These are phyloP conservation scores for Scopulariopsis brevicaulis DNA, from an alignment of 2,329 filamentous ascomycete species.

Conservation along the genomic window DNA sequence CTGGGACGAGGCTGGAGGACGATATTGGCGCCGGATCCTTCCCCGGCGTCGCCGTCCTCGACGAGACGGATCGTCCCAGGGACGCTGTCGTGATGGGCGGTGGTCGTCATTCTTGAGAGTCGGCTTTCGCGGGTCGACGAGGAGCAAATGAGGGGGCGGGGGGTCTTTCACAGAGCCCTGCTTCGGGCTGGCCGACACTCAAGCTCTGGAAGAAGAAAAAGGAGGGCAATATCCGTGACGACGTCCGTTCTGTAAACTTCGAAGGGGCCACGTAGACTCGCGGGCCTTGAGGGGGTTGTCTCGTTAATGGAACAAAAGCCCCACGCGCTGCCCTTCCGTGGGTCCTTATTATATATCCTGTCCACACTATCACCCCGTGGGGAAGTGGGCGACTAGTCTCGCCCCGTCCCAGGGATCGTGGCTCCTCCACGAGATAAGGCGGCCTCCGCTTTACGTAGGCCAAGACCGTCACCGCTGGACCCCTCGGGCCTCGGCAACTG, in stretches of 20 bases:
- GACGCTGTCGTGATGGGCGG: constrained; percentile 1
- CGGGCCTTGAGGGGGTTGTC: neutral
- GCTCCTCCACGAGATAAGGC: neutral
- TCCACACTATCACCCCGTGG: neutral
- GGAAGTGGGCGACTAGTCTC: neutral
- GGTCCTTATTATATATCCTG: neutral
- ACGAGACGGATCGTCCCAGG: constrained; percentile 30
- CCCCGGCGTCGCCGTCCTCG: constrained; percentile 18
- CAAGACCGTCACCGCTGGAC: neutral
- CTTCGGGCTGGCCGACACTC: too few species aligned
- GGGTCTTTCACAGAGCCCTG: too few species aligned
- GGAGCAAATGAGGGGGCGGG: neutral
- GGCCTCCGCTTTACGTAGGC: neutral
- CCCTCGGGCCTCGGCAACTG: neutral
- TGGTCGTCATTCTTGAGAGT: neutral
- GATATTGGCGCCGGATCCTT: constrained; percentile 15
- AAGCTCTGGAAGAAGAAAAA: neutral
- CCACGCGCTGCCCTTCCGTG: neutral
- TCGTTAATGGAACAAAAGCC: neutral
- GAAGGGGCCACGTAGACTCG: neutral
- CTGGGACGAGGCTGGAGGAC: constrained; percentile 12
- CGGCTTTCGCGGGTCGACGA: neutral
- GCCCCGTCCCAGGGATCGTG: neutral
- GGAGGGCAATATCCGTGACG: neutral
- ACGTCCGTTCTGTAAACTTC: neutral